Conservation (phyloP, 768 basidiomycete genomes). For the Leucosporidium scottii region DNA sequence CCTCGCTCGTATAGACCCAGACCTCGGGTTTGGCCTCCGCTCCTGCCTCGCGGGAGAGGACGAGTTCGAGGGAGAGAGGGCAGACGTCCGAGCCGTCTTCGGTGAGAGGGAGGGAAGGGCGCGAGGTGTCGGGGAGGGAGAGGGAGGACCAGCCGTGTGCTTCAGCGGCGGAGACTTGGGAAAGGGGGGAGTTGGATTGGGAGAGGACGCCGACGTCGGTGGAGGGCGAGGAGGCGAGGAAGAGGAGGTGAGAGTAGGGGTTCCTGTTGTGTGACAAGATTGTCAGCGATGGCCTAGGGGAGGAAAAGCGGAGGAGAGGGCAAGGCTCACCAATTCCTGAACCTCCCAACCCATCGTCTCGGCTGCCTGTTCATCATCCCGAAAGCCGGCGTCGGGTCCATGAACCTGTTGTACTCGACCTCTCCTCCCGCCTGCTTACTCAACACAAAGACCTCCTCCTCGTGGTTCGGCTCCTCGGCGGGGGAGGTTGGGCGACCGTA, state of each 20-base stretch:
- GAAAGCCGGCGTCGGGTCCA: slow-evolving; percentile 41
- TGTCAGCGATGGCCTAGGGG: too few relatives aligned
- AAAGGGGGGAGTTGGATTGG: slow-evolving; percentile 7
- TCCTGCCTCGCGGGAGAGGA: slow-evolving; percentile 39
- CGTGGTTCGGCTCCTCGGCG: slow-evolving; percentile 36
- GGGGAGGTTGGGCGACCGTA: slow-evolving; percentile 33
- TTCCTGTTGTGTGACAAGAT: slow-evolving; percentile 42
- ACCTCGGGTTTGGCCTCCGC: slow-evolving; percentile 39
- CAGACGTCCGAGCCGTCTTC: slow-evolving; percentile 40
- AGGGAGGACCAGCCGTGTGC: slow-evolving; percentile 37
- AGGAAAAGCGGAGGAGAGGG: too few relatives aligned
- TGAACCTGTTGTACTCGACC: slow-evolving; percentile 15
- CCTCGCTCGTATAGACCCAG: slow-evolving; percentile 42
- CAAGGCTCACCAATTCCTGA: slow-evolving; percentile 21
- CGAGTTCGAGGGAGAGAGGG: slow-evolving; percentile 42
- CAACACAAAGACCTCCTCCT: slow-evolving; percentile 41
- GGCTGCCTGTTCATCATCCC: slow-evolving; percentile 40
- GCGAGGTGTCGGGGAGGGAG: slow-evolving; percentile 41
- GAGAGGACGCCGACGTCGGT: slow-evolving; percentile 42
- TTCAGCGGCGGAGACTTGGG: not conserved
- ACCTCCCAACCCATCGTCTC: slow-evolving; percentile 7
- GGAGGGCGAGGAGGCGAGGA: slow-evolving; percentile 40
- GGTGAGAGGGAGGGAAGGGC: slow-evolving; percentile 40
- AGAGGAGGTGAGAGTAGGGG: slow-evolving; percentile 41
- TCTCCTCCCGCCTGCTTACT: slow-evolving; percentile 6